A percentile compares a stretch with the other conserved stretches of the same genome.
These are phyloP conservation scores for Sphaerulina musiva DNA, from an alignment of 2,329 filamentous ascomycete species.

Conservation along the genomic window DNA sequence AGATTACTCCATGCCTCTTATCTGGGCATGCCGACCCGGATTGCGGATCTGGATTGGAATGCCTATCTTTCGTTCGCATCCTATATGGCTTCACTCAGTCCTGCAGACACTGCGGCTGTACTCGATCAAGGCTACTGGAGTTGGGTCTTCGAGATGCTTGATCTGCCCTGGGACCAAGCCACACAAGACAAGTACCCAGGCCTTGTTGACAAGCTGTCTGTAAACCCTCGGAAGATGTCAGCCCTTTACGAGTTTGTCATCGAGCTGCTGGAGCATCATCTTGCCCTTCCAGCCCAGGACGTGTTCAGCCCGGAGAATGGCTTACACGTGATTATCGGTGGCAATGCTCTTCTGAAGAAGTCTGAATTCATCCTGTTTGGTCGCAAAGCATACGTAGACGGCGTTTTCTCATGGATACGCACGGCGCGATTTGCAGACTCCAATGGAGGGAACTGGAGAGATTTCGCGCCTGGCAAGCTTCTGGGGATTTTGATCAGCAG, in stretches of 20 bases:
- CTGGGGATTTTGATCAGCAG: slow-evolving; percentile 12
- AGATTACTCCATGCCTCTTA: slow-evolving; percentile 12
- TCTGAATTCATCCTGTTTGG: slow-evolving; percentile 4
- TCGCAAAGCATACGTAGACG: neutral
- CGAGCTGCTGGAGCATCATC: slow-evolving; percentile 9
- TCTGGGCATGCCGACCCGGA: neutral
- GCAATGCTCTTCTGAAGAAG: slow-evolving; percentile 4
- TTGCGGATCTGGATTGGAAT: slow-evolving; percentile 12
- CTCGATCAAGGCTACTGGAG: slow-evolving; percentile 20
- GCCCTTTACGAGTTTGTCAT: slow-evolving; percentile 18
- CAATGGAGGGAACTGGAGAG: slow-evolving; percentile 10
- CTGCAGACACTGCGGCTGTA: slow-evolving; percentile 14
- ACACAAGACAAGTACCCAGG: slow-evolving; percentile 10
- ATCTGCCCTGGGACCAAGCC: slow-evolving; percentile 7
- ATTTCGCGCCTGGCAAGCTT: slow-evolving; percentile 21
- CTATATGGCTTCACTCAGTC: slow-evolving; percentile 13
- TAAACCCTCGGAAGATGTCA: slow-evolving; percentile 8
- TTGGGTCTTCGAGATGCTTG: slow-evolving; percentile 18
- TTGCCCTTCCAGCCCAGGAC: slow-evolving; percentile 1
- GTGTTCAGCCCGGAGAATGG: neutral
- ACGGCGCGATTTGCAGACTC: slow-evolving; percentile 1
- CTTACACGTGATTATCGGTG: neutral
- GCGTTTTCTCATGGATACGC: slow-evolving; percentile 6
- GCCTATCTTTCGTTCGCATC: slow-evolving; percentile 16
- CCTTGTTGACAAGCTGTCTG: slow-evolving; percentile 6